Evolutionary conservation across 2,329 filamentous ascomycete genomes (phyloP).

Genomic region (Hymenoscyphus fraxineus): DNA sequence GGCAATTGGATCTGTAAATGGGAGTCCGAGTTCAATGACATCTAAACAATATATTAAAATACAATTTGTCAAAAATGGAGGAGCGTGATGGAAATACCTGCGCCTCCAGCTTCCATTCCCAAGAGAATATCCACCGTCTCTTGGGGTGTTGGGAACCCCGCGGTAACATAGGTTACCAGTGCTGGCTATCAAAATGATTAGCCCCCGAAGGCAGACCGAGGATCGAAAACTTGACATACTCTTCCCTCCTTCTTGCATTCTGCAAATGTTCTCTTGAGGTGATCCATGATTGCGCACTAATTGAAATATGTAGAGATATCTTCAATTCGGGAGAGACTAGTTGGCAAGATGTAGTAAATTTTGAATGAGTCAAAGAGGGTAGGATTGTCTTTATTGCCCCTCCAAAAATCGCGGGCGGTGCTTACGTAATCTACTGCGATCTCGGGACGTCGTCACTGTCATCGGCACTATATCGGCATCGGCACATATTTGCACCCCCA

Average conservation of each 20-base stretch:
- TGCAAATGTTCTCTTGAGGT: conserved; percentile 53
- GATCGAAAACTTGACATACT: conserved; percentile 29
- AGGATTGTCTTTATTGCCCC: conserved; percentile 17
- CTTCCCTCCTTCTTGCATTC: conserved; percentile 51
- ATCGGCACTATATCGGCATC: not conserved
- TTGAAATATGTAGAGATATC: conserved; percentile 8
- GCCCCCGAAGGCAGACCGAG: conserved; percentile 2
- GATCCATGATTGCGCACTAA: conserved; percentile 37
- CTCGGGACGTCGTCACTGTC: not conserved
- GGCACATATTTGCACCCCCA: no score
- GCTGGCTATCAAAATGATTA: conserved; percentile 43
- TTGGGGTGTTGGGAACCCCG: conserved; percentile 80
- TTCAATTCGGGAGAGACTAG: conserved; percentile 20
- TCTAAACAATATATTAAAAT: conserved; percentile 49
- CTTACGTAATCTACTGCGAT: conserved; percentile 8
- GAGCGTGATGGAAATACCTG: conserved; percentile 54
- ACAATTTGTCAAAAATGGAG: not conserved
- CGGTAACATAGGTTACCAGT: conserved; percentile 93
- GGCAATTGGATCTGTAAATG: conserved; percentile 97
- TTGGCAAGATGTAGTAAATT: conserved; percentile 9
- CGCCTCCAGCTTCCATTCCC: conserved; percentile 86
- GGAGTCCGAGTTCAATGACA: conserved; percentile 90
- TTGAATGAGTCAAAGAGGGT: conserved; percentile 23
- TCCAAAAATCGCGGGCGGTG: conserved; percentile 16
- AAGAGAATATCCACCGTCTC: conserved; percentile 81